Evolutionary conservation across 1,284 basidiomycete genomes (phyloP).

Genomic region (Boletus semigastroideus): DNA sequence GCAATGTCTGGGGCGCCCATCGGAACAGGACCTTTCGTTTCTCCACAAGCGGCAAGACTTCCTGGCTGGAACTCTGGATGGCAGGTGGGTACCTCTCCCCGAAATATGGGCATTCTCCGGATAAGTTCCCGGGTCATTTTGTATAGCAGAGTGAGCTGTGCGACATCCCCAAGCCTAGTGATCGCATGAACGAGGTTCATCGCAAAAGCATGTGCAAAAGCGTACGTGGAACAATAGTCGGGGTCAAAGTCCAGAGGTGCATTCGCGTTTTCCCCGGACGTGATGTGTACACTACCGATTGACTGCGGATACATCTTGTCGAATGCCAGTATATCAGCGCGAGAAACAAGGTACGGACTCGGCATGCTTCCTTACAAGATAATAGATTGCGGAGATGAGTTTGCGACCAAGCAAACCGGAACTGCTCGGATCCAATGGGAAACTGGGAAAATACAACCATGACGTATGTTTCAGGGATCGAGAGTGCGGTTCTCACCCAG

Average conservation of each 20-base stretch:
- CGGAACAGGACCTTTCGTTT: slow-evolving; percentile 37
- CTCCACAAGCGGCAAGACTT: slow-evolving; percentile 42
- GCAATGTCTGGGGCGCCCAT: slow-evolving; percentile 45
- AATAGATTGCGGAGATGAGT: slow-evolving; percentile 6
- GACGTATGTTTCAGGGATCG: background rate
- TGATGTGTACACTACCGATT: slow-evolving; percentile 31
- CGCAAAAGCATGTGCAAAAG: background rate
- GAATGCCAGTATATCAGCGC: slow-evolving; percentile 1
- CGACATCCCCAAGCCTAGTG: slow-evolving; percentile 14
- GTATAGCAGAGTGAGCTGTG: slow-evolving; percentile 15
- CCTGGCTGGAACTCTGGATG: slow-evolving; percentile 52
- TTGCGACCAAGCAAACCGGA: slow-evolving; percentile 5
- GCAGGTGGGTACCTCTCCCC: slow-evolving; percentile 46
- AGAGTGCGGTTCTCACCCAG: slow-evolving; percentile 13
- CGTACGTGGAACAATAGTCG: slow-evolving; percentile 13
- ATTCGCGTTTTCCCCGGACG: slow-evolving; percentile 24
- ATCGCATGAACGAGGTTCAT: background rate
- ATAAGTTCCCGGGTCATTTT: slow-evolving; percentile 22
- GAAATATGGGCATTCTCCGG: slow-evolving; percentile 55
- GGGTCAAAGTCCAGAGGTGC: slow-evolving; percentile 23
- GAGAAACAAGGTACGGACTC: background rate
- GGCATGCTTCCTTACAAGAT: slow-evolving; percentile 11
- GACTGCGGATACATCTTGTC: slow-evolving; percentile 31
- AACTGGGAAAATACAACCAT: slow-evolving; percentile 8
- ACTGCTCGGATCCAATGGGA: background rate